phyloP scores from a whole-genome alignment of 2,329 filamentous ascomycete species.

The Neospermospora avenae region DNA sequence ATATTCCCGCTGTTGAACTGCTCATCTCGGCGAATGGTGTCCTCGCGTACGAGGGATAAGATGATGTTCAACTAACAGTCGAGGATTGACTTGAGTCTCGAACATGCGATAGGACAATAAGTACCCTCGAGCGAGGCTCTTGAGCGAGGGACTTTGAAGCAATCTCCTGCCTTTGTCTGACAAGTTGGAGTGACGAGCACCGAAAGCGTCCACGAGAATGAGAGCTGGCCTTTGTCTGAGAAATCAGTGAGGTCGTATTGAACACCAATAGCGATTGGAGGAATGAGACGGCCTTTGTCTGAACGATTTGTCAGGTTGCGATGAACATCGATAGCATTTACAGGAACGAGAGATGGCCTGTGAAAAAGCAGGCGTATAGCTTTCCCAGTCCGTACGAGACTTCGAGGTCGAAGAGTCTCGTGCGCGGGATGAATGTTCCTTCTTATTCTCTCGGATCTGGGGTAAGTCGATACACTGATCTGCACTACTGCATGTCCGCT shows the following conservation, averaged over 20 bases:
- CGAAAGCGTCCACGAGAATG: too few species aligned
- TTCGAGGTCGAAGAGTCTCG: neutral
- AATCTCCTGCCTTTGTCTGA: too few species aligned
- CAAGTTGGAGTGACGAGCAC: too few species aligned
- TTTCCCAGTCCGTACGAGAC: neutral
- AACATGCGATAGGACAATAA: too few species aligned
- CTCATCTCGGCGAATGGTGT: neutral
- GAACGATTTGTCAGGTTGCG: neutral
- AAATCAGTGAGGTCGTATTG: too few species aligned
- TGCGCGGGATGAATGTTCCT: neutral
- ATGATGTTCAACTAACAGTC: neutral
- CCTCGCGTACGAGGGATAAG: too few species aligned
- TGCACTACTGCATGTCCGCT: neutral
- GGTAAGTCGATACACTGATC: neutral
- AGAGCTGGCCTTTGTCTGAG: neutral
- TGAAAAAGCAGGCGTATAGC: neutral
- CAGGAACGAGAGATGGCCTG: neutral
- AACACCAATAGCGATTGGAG: too few species aligned
- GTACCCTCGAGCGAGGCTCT: too few species aligned
- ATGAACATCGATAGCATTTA: neutral
- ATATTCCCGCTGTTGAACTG: neutral
- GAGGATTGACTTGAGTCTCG: too few species aligned
- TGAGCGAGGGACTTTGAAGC: too few species aligned
- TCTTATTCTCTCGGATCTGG: neutral
- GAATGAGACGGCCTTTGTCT: too few species aligned